Conservation (phyloP, 192 early-diverging fungal species). For the Coemansia sp. region DNA sequence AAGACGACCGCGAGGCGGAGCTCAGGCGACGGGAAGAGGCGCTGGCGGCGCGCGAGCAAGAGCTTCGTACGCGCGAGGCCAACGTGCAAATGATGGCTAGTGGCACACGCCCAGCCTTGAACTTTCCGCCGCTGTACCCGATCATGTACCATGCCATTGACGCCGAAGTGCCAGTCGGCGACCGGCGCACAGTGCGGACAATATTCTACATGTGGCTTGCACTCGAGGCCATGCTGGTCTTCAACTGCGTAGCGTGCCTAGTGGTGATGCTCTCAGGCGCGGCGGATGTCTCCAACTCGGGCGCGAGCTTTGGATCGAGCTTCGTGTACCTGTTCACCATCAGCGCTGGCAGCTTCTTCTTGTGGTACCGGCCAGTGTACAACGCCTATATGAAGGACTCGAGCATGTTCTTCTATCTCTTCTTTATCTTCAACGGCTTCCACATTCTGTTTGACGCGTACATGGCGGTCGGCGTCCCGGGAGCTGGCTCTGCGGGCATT, state of each 20-base stretch:
- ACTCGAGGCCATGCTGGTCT: conserved; percentile 63
- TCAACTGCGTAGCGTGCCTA: conserved; percentile 79
- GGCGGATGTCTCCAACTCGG: conserved; percentile 60
- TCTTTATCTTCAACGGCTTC: conserved; percentile 82
- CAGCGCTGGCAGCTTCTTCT: conserved; percentile 69
- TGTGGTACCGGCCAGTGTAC: conserved; percentile 89
- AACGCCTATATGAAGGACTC: conserved; percentile 84
- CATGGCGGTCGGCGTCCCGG: conserved; percentile 84
- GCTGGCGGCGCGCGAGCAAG: conserved; percentile 72
- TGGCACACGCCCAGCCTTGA: conserved; percentile 68
- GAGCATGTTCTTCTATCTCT: conserved; percentile 82
- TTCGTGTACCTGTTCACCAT: conserved; percentile 75
- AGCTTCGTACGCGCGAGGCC: conserved; percentile 62
- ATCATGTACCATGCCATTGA: conserved; percentile 79
- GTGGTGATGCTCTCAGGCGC: conserved; percentile 66
- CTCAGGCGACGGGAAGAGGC: conserved; percentile 70
- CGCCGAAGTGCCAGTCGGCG: conserved; percentile 64
- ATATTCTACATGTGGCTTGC: conserved; percentile 74
- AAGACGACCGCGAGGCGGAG: conserved; percentile 64
- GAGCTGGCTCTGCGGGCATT: conserved; percentile 75
- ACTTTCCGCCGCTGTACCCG: conserved; percentile 81
- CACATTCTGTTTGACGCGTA: conserved; percentile 78
- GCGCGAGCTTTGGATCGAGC: conserved; percentile 76
- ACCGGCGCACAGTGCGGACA: conserved; percentile 62
- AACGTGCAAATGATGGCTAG: conserved; percentile 53